Percentiles rank a stretch among this genome's conserved stretches.
Evolutionary conservation across 768 basidiomycete genomes (phyloP).

Genomic region (Sporobolomyces roseus): DNA sequence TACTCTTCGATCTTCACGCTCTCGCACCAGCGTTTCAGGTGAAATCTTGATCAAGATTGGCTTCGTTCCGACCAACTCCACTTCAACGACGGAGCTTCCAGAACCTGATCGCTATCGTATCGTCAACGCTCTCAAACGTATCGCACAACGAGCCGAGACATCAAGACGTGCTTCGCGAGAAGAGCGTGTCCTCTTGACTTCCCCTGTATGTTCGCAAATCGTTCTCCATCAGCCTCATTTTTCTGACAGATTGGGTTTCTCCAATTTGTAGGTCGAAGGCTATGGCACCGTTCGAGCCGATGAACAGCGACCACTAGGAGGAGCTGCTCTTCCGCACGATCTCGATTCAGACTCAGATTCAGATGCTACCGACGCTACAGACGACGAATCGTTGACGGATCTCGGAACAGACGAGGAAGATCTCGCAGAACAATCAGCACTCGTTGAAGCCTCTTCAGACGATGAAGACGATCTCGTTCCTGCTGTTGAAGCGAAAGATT

Average conservation of each 20-base stretch:
- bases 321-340: conserved; percentile 47
- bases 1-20: conserved; percentile 54
- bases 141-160: conserved; percentile 52
- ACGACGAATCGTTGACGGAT: conserved; percentile 41
- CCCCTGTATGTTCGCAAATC: conserved; percentile 55
- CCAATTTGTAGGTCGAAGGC: conserved; percentile 66
- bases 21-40: conserved; percentile 57
- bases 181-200: conserved; percentile 62
- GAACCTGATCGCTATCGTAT: conserved; percentile 50
- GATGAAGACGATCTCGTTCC: conserved; percentile 13
- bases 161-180: conserved; percentile 60
- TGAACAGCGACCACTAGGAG: conserved; percentile 44
- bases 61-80: conserved; percentile 50
- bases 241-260: neutral
- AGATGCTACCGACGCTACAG: conserved; percentile 13
- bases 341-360: conserved; percentile 50
- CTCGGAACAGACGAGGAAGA: conserved; percentile 42
- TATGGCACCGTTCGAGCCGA: conserved; percentile 75
- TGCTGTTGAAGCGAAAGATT: neutral
- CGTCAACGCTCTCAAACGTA: conserved; percentile 39
- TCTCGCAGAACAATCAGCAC: conserved; percentile 10
- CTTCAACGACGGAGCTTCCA: conserved; percentile 47
- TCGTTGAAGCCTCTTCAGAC: conserved; percentile 1
- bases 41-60: conserved; percentile 62
- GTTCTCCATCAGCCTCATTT: neutral